Evolutionary conservation across 1,139 yeast species (phyloP), one percentile per base, ranked within the genome.

Genomic region (Nadsonia starkeyi-henricii): DNA sequence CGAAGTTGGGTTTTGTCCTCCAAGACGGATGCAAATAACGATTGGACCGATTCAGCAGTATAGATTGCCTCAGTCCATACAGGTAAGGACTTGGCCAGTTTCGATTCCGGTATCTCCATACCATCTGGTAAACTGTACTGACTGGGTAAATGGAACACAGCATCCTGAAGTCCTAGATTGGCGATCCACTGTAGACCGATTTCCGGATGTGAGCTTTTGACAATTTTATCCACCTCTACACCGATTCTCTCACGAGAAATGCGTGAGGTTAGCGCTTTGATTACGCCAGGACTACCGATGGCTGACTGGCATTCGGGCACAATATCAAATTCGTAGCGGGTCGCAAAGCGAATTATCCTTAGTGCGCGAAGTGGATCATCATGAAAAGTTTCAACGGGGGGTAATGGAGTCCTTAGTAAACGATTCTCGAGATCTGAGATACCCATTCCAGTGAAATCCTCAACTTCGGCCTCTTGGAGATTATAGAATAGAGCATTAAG

Each of bases 241-340:
- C 96, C 97, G n/a, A 93, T 80, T 55, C 99, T 73, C 63, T 91
- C 98, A 49, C 93, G 72, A 52, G 95, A 84, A 47, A 93, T 88
- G 60, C 93, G 93, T 44, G 73, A 70, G 21, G 73, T 64, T 43
- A 93, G 71, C 1, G 86, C 79, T 1, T 60, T 54, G 54, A 75
- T 78, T 50, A 89, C 79, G n/a, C 72, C 74, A 0, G 69, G 66
- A 45, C 74, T 72, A 33, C 39, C 39, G 45, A 63, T 69, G 95
- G 88, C 88, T 2, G 91, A 85, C 2, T 64, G 58, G 41, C 93
- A 79, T 1, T 71, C 74, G 0, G 65, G 56, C 9, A 81, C 94
- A 42, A 91, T 73, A 0, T 58, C 57, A 59, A 89, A 93, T 48
- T 78, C 72, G 59, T 83, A 86, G 48, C 86, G 77, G 44, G 88